A percentile compares a stretch with the other conserved stretches of the same genome.
Evolutionary conservation across 768 basidiomycete genomes (phyloP).

Genomic region (Phlebiopsis gigantea): DNA sequence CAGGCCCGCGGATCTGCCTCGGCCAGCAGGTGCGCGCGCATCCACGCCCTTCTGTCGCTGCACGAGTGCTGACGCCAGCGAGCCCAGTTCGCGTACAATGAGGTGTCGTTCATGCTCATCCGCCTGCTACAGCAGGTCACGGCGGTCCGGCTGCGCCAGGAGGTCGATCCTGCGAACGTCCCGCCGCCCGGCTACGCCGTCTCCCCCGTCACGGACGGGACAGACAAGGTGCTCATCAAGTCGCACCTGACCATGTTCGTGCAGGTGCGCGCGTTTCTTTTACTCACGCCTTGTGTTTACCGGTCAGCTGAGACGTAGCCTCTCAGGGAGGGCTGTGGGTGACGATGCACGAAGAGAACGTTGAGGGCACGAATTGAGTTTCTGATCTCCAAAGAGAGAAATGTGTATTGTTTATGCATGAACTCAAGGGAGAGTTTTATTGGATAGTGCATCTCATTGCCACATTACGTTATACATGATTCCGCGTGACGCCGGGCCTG

Average conservation of each 20-base stretch:
- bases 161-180: constrained; percentile 21
- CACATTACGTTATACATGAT: too few species aligned
- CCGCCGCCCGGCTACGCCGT: constrained; percentile 16
- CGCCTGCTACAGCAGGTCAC: constrained; percentile 49
- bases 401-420: neutral
- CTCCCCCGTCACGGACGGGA: constrained; percentile 17
- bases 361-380: neutral
- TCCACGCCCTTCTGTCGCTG: neutral
- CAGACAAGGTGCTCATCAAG: constrained; percentile 30
- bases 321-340: constrained; percentile 44
- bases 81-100: constrained; percentile 48
- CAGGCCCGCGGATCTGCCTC: constrained; percentile 33
- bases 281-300: neutral
- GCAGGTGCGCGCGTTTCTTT: constrained; percentile 29
- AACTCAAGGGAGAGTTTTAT: too few species aligned
- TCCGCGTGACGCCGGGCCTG: too few species aligned
- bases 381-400: neutral
- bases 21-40: constrained; percentile 30
- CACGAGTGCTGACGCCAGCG: neutral
- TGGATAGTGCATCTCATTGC: too few species aligned
- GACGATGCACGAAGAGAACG: constrained; percentile 27
- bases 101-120: constrained; percentile 48
- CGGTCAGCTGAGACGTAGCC: neutral
- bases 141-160: constrained; percentile 17
- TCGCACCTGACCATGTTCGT: constrained; percentile 35